A percentile compares a stretch with the other conserved stretches of the same genome.
Conservation (phyloP, 257 asterid species). For the Voacanga thouarsii region DNA sequence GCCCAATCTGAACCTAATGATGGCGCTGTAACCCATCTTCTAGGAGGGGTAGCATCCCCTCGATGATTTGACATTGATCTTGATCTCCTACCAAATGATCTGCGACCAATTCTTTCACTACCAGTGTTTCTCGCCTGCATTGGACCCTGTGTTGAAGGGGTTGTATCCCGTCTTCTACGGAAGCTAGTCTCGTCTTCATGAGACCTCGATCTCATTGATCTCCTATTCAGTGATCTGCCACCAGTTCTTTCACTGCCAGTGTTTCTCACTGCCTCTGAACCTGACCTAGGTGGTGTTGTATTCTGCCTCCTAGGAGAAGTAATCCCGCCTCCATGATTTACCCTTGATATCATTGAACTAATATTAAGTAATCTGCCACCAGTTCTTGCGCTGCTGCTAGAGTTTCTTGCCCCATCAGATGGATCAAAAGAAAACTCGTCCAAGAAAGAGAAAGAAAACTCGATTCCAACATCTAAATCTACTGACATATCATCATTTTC, state of each 20-base stretch:
- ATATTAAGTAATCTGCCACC: slow-evolving; percentile 15
- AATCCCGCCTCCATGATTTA: not conserved
- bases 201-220: slow-evolving; percentile 19
- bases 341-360: slow-evolving; percentile 11
- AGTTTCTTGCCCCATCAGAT: slow-evolving; percentile 9
- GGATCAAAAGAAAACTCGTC: slow-evolving; percentile 23
- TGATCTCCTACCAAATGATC: not conserved
- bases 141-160: not conserved
- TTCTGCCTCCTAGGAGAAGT: not conserved
- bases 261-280: slow-evolving; percentile 1
- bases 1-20: not conserved
- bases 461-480: slow-evolving; percentile 27
- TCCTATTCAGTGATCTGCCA: slow-evolving; percentile 19
- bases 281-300: not conserved
- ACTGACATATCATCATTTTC: slow-evolving; percentile 15
- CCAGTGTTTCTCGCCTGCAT: not conserved
- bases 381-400: slow-evolving; percentile 28
- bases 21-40: not conserved
- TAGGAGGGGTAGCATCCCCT: not conserved
- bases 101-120: not conserved
- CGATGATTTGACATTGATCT: not conserved
- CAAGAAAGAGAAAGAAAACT: slow-evolving; percentile 32
- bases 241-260: slow-evolving; percentile 28
- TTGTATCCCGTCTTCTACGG: not conserved
- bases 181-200: not conserved